Evolutionary conservation across 306 rosid genomes (phyloP), one percentile per base, ranked within the genome.

Genomic region (Citrullus colocynthis): DNA sequence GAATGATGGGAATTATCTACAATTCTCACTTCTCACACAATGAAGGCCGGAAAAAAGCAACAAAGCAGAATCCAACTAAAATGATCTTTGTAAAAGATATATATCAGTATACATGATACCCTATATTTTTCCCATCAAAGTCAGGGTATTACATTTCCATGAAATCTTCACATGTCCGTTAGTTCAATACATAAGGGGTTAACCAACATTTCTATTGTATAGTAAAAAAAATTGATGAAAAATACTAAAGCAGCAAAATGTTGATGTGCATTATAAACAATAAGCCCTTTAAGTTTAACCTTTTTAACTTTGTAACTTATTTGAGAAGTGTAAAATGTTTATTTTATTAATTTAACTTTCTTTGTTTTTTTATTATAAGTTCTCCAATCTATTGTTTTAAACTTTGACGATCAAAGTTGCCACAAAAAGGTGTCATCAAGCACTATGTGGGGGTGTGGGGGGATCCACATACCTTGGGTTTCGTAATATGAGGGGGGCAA

Each of bases 401-500:
- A 52, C 57, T 17, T 52, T 52, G 57, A 24, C 28, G 28, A 17
- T 52, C 20, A 6, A 52, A 52, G 45, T 17, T 18, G 4, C 49
- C 49, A 34, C 48, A 30, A 63, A 34, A 6, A 34, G 30, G 0
- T 13, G 45, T 32, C 42, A 32, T 32, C 42, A 3, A 16, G 66
- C 17, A 59, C 37, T 48, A 56, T 7, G 3, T 0, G 16, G 1
- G 65, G 11, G 14, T 7, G 55, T 16, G 17, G 1, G 24, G 24
- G 60, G 12, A 34, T 34, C 15, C 60, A 49, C 7, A 51, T 81
- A 96, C 99, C 98, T 96, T 96, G 63, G 99, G 97, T 80, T 96
- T 96, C 24, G 96, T 93, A 60, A 96, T 96, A 88, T 96, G 98
- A 78, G 99, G 97, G 81, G 99, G 99, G 76, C 99, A 96, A 81